A percentile compares a stretch with the other conserved stretches of the same genome.
Conservation (phyloP, 1,284 basidiomycete species). For the Trichosporon ovoides region DNA sequence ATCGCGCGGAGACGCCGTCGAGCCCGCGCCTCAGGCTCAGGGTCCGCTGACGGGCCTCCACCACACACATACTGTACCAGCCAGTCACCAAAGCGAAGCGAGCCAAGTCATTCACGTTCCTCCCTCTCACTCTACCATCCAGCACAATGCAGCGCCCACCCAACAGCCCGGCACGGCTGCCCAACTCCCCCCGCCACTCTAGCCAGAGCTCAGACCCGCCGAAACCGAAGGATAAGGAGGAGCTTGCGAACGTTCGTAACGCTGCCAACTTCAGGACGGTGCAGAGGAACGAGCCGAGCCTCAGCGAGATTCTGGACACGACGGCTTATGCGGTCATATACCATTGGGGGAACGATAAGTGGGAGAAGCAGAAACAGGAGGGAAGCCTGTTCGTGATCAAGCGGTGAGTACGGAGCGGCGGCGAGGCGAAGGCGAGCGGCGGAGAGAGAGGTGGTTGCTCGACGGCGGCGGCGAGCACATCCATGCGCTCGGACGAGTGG, state of each 20-base stretch:
- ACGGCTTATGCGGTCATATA: slow-evolving; percentile 38
- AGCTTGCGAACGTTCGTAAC: slow-evolving; percentile 13
- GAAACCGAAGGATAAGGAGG: not conserved
- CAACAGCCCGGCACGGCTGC: not conserved
- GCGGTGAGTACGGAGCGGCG: slow-evolving; percentile 35
- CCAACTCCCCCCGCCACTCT: not conserved
- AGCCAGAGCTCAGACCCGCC: not conserved
- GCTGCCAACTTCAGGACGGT: slow-evolving; percentile 37
- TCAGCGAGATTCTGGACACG: slow-evolving; percentile 38
- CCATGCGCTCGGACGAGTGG: no score
- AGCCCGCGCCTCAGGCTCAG: no score
- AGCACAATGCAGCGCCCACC: not conserved
- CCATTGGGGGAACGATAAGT: slow-evolving; percentile 34
- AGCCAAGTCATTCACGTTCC: no score
- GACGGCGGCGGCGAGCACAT: no score
- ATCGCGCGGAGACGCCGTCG: no score
- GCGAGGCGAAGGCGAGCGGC: slow-evolving; percentile 1
- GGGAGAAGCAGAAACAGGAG: slow-evolving; percentile 46
- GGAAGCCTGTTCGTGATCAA: slow-evolving; percentile 42
- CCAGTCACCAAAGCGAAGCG: no score
- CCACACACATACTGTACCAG: no score
- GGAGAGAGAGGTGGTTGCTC: no score
- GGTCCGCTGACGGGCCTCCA: no score
- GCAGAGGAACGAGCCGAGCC: slow-evolving; percentile 33
- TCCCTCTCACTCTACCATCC: no score